phyloP scores from a whole-genome alignment of 192 early-diverging fungal genomes.

The Gigaspora rosea region DNA sequence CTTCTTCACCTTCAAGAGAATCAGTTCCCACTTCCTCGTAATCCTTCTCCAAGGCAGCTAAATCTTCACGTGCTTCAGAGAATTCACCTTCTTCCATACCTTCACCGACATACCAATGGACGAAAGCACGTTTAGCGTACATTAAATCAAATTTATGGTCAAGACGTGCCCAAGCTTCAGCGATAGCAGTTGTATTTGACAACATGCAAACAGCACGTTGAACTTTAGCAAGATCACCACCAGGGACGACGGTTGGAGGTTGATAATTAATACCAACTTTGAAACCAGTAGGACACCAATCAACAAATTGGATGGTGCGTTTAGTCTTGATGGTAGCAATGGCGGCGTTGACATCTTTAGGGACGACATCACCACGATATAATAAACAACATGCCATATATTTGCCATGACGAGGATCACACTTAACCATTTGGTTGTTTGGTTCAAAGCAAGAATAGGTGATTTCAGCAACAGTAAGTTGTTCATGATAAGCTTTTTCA shows the following conservation, averaged over 20 bases:
- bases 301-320: constrained; percentile 96
- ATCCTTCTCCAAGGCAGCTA: constrained; percentile 99
- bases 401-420: constrained; percentile 95
- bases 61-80: constrained; percentile 99
- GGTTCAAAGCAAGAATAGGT: constrained; percentile 97
- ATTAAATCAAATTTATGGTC: constrained; percentile 99
- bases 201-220: constrained; percentile 97
- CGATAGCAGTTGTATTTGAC: constrained; percentile 99
- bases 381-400: constrained; percentile 99
- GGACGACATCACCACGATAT: constrained; percentile 98
- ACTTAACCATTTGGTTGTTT: constrained; percentile 99
- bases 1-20: constrained; percentile 78
- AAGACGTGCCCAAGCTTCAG: constrained; percentile 98
- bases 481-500: constrained; percentile 97
- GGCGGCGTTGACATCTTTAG: constrained; percentile 95
- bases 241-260: constrained; percentile 86
- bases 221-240: constrained; percentile 90
- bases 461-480: constrained; percentile 93
- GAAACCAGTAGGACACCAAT: constrained; percentile 99
- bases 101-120: constrained; percentile 99
- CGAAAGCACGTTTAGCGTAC: constrained; percentile 99
- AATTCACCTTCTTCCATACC: constrained; percentile 99
- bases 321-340: constrained; percentile 93
- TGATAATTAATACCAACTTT: constrained; percentile 99
- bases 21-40: constrained; percentile 99